Evolutionary conservation across 2,329 filamentous ascomycete genomes (phyloP), one percentile per base, ranked within the genome.

Genomic region (Calonectria pauciramosa): DNA sequence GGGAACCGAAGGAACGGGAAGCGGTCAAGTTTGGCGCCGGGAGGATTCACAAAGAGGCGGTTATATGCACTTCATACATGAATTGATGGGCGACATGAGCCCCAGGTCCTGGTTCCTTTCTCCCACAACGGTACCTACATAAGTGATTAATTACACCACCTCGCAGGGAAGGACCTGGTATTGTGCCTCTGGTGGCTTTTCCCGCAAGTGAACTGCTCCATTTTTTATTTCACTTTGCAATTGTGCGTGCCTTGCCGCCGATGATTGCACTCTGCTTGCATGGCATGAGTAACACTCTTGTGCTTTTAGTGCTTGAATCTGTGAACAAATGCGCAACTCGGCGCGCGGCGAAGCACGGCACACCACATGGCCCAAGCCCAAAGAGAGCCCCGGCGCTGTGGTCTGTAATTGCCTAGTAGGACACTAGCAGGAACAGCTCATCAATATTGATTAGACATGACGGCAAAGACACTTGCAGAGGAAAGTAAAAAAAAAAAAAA

Each of bases 41-140:
- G 56, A 63, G 56, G 56, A 63, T 38, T 56, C 34, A 68, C 16
- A 28, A 26, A 56, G 18, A 51, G 49, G 32, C 47, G 28, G 64
- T 38, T 38, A 67, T 67, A 67, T 51, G 65, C 65, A 68, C 65
- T 71, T 60, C 68, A 52, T 71, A 65, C 60, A 44, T 56, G 56
- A 59, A 14, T 51, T 38, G 32, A 41, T 44, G 51, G 34, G 26
- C 32, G 68, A 68, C 70, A 63, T 72, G 64, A 72, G 65, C 71
- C 64, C 70, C 54, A 72, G 65, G 54, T 52, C 70, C 71, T 72
- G 65, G 71, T 65, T 72, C 54, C 47, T 8, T 13, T 36, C 34
- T 60, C 60, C 71, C 59, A 44, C 68, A 74, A 49, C 54, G 51
- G 63, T 68, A 71, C 60, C 71, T 52, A 44, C 68, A 74, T 38